Percentiles rank a stretch among this genome's conserved stretches.
These are phyloP conservation scores for Rusavskia elegans DNA, from an alignment of 495 filamentous ascomycete species.

Conservation along the genomic window DNA sequence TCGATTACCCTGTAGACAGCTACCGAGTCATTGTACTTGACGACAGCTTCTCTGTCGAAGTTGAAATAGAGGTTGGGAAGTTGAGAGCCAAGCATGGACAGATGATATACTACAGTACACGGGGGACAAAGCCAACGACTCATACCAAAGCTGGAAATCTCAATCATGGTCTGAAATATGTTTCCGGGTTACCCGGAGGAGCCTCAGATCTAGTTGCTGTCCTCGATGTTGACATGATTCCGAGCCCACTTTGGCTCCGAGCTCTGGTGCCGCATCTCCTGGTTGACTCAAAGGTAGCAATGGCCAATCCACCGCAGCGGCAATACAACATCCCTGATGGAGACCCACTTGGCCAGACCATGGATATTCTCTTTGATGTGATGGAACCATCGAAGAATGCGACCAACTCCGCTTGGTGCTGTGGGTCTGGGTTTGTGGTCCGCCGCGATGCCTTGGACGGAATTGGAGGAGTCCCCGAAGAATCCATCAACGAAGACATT, in stretches of 20 bases:
- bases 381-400: background rate
- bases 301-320: conserved; percentile 22
- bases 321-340: conserved; percentile 35
- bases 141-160: conserved; percentile 41
- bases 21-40: conserved; percentile 35
- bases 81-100: conserved; percentile 13
- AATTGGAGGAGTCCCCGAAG: background rate
- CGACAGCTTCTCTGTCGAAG: conserved; percentile 25
- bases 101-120: conserved; percentile 31
- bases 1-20: conserved; percentile 30
- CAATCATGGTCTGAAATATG: conserved; percentile 28
- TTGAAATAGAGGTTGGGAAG: conserved; percentile 18
- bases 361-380: conserved; percentile 25
- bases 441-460: background rate
- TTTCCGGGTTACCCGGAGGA: conserved; percentile 15
- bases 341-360: conserved; percentile 32
- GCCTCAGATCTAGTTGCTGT: conserved; percentile 19
- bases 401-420: background rate
- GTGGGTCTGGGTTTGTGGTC: background rate
- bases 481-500: background rate
- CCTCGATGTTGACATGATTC: conserved; percentile 31
- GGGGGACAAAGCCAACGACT: conserved; percentile 23
- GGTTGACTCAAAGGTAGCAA: conserved; percentile 15
- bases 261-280: conserved; percentile 34
- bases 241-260: conserved; percentile 30